Conservation (phyloP, 73 alveolate genomes). For the Tetrahymena thermophila region DNA sequence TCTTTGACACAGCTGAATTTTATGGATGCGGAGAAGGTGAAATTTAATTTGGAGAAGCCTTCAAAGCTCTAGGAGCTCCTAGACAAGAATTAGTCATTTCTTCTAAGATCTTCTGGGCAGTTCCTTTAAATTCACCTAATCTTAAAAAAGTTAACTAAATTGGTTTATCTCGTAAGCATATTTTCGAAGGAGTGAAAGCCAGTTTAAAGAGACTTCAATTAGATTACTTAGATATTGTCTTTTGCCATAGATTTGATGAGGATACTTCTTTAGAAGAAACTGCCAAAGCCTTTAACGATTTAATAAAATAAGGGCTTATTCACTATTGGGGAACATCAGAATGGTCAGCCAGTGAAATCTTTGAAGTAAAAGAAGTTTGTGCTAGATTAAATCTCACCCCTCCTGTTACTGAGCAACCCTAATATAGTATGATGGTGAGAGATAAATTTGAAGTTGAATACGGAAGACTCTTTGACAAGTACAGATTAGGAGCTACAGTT, state of each 20-base stretch:
- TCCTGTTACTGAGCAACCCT: slow-evolving; percentile 91
- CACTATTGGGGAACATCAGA: slow-evolving; percentile 98
- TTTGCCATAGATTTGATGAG: slow-evolving; percentile 83
- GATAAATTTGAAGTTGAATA: slow-evolving; percentile 81
- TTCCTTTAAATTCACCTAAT: slow-evolving; percentile 32
- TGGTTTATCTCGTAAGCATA: slow-evolving; percentile 74
- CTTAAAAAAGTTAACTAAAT: slow-evolving; percentile 51
- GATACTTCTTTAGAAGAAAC: slow-evolving; percentile 87
- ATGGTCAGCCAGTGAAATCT: slow-evolving; percentile 77
- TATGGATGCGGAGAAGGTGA: slow-evolving; percentile 67
- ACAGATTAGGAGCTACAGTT: slow-evolving; percentile 75
- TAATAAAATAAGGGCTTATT: slow-evolving; percentile 83
- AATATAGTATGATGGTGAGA: slow-evolving; percentile 79
- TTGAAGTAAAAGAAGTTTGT: slow-evolving; percentile 68
- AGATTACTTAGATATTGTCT: slow-evolving; percentile 84
- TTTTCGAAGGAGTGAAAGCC: slow-evolving; percentile 72
- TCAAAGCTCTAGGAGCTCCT: slow-evolving; percentile 39
- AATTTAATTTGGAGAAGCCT: slow-evolving; percentile 46
- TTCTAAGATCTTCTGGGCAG: slow-evolving; percentile 61
- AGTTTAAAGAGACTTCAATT: slow-evolving; percentile 71
- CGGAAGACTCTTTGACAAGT: slow-evolving; percentile 51
- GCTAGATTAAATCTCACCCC: slow-evolving; percentile 53
- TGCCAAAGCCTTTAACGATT: slow-evolving; percentile 76
- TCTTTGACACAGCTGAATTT: too few relatives aligned
- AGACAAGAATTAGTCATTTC: slow-evolving; percentile 70